Evolutionary conservation across 495 filamentous ascomycete species (phyloP), one percentile per base, ranked within the genome.

Genomic region (Aspergillus panamensis): DNA sequence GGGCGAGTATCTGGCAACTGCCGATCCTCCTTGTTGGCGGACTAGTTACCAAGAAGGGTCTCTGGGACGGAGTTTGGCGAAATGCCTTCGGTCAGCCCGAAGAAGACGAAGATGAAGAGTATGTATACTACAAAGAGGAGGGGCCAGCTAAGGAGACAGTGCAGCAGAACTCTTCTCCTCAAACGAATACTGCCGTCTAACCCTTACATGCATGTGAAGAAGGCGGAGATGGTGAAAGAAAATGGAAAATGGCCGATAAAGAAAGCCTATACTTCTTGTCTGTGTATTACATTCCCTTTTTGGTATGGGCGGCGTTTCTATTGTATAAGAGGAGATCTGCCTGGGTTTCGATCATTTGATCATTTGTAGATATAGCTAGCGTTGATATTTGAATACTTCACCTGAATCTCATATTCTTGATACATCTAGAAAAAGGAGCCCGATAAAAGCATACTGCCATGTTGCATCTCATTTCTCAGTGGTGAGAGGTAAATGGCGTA

Each of bases 1-100:
- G 94, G 94, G 91, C 94, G 0, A 95, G 91, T 71, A 91, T 98
- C 21, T 98, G 94, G 94, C 92, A 97, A 75, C 65, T 98, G 37
- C 94, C 94, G 0, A 89, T 90, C 44, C 81, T 97, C 20, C 84
- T 98, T 78, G 89, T 96, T 56, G 75, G 97, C 57, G 95, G 91
- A 39, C 88, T 97, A 69, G 84, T 86, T 47, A 91, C 94, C 68
- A 98, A 98, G 82, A 96, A 92, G 75, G 95, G 92, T 0, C 78
- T 97, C 64, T 96, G 91, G 91, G 82, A 88, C 61, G 81, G 92
- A 35, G 81, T 96, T 19, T 96, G 88, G 89, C 77, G 81, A 53
- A 82, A 84, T 33, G 67, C 86, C 0, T 73, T 82, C 48, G 89
- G 88, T 1, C 66, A 70, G 17, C 66, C 69, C 0, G 80, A 83